Conservation (phyloP, 1,284 basidiomycete genomes). For the Ustilago cynodontis region DNA sequence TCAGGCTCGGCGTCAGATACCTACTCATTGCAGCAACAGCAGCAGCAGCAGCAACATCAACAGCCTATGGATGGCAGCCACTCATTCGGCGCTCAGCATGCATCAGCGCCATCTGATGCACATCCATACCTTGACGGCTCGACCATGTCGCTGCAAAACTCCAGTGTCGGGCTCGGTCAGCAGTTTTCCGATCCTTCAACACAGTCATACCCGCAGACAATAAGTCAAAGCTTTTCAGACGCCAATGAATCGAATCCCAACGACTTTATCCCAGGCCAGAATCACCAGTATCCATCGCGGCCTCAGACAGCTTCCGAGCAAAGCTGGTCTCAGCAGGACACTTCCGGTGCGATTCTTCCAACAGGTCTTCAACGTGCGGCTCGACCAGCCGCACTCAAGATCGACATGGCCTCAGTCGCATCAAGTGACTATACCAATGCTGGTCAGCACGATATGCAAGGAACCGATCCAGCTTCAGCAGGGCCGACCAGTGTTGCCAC, state of each 20-base stretch:
- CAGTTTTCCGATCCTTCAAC: neutral
- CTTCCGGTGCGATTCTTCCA: neutral
- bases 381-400: constrained; percentile 43
- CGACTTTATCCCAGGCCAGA: constrained; percentile 19
- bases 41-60: constrained; percentile 9
- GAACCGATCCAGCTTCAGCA: constrained; percentile 18
- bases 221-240: constrained; percentile 7
- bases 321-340: constrained; percentile 21
- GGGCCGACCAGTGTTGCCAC: constrained; percentile 19
- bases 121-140: constrained; percentile 19
- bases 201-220: neutral
- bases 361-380: constrained; percentile 23
- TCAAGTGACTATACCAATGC: constrained; percentile 2
- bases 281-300: constrained; percentile 21
- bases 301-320: constrained; percentile 37
- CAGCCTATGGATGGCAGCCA: constrained; percentile 2
- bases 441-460: neutral
- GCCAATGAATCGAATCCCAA: neutral
- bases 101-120: constrained; percentile 1
- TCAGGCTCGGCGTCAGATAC: constrained; percentile 14
- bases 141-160: constrained; percentile 6
- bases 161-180: constrained; percentile 5
- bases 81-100: neutral
- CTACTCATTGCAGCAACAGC: constrained; percentile 16
- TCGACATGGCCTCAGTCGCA: constrained; percentile 30